Evolutionary conservation across 176 grass and related monocot species (phyloP), one percentile per base, ranked within the genome.

Genomic region (Ensete ventricosum): DNA sequence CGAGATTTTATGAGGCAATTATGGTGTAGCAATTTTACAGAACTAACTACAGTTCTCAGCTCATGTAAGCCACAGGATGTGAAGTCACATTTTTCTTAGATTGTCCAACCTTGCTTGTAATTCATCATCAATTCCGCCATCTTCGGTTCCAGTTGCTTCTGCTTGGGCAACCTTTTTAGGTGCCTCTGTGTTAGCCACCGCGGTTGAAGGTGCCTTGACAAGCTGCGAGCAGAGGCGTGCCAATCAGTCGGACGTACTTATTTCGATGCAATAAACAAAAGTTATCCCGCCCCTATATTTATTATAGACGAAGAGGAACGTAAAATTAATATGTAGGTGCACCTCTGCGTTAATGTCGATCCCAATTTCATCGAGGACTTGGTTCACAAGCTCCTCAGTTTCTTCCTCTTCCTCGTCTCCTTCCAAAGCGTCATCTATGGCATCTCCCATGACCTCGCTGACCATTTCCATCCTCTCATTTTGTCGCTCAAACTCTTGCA

Each of bases 321-420:
- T 0, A 9, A 53, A 2, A 1, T 19, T 21, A 34, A 64, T 11
- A 64, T 52, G 53, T 14, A 3, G 11, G 34, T 7, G 54, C 86
- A 96, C 91, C 91, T 96, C 87, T 8, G 83, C 78, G 70, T 96
- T 96, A 43, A 96, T 29, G 72, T 96, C 83, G 0, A 96, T 84
- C 57, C 91, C 91, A 12, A 95, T 95, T 78, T 95, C 91, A 1
- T 95, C 91, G 5, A 95, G 87, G 71, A 96, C 91, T 25, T 96
- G 91, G 83, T 3, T 96, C 5, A 88, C 85, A 0, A 96, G 81
- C n/a, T 91, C 88, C 69, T 91, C 91, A 50, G 91, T 91, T 82
- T 91, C 91, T 58, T 91, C 91, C 55, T 96, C 91, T 55, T 96
- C 91, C 72, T 90, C 88, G 0, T 90, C 85, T 12, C 91, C 91